phyloP scores from a whole-genome alignment of 495 filamentous ascomycete species.

The Penicillium ochrochloron region DNA sequence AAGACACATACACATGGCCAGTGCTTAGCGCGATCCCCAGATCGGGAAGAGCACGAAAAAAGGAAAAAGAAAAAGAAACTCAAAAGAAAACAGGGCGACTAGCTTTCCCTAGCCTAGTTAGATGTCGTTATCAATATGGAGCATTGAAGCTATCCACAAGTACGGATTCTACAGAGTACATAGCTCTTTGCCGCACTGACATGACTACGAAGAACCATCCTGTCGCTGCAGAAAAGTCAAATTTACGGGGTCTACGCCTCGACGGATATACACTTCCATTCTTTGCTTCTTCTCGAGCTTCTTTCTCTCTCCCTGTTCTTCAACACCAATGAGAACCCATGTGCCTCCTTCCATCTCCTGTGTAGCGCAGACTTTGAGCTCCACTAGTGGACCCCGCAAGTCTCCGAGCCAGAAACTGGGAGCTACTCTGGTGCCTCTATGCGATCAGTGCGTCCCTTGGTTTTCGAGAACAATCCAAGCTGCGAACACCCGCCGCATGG shows the following conservation, averaged over 20 bases:
- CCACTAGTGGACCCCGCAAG: constrained; percentile 28
- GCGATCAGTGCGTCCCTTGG: constrained; percentile 32
- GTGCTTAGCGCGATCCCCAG: constrained; percentile 12
- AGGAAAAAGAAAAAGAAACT: not conserved
- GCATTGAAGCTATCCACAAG: not conserved
- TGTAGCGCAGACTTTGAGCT: constrained; percentile 17
- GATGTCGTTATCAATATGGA: not conserved
- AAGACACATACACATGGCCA: constrained; percentile 18
- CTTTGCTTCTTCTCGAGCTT: not conserved
- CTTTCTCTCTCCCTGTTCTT: not conserved
- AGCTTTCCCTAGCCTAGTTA: not conserved
- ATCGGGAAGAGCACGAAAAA: constrained; percentile 10
- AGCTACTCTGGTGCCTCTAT: constrained; percentile 12
- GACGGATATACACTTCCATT: not conserved
- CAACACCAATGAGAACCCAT: constrained; percentile 10
- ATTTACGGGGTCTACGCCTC: not conserved
- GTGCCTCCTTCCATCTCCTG: constrained; percentile 22
- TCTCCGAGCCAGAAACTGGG: constrained; percentile 12
- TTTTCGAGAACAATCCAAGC: constrained; percentile 25
- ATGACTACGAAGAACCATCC: not conserved
- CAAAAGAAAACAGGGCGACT: not conserved
- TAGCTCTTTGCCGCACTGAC: constrained; percentile 1
- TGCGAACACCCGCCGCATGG: constrained; percentile 13
- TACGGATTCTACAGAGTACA: not conserved
- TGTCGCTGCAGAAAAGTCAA: not conserved